Evolutionary conservation across 805 yeast genomes (phyloP).

Genomic region (Starmerella riodocensis): DNA sequence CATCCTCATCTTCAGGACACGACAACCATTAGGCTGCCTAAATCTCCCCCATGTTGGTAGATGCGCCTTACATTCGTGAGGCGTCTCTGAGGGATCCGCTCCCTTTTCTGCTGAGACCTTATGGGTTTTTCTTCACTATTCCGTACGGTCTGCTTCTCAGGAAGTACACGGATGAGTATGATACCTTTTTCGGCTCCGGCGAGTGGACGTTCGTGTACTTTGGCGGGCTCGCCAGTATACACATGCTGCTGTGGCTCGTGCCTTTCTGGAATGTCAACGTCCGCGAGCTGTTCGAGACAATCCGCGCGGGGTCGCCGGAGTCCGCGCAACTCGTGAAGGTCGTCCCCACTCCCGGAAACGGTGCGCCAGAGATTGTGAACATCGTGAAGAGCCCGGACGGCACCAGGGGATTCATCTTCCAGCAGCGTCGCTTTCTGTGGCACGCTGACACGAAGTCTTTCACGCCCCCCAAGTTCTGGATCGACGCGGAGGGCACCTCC

Average conservation of each 20-base stretch:
- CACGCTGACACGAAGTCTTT: slow-evolving; percentile 42
- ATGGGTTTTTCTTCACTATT: slow-evolving; percentile 67
- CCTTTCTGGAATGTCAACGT: slow-evolving; percentile 86
- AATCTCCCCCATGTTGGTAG: slow-evolving; percentile 45
- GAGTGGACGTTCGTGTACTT: slow-evolving; percentile 94
- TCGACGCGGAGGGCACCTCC: slow-evolving; percentile 46
- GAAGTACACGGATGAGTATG: slow-evolving; percentile 57
- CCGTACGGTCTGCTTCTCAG: slow-evolving; percentile 63
- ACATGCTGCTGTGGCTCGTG: slow-evolving; percentile 66
- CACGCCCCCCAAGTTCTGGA: slow-evolving; percentile 63
- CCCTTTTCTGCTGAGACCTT: slow-evolving; percentile 49
- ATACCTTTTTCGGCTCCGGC: slow-evolving; percentile 65
- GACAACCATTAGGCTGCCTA: too few species aligned
- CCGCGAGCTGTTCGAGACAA: slow-evolving; percentile 56
- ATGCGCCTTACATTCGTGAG: slow-evolving; percentile 55
- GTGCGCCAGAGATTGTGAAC: slow-evolving; percentile 65
- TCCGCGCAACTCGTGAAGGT: slow-evolving; percentile 65
- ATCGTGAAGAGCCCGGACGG: slow-evolving; percentile 44
- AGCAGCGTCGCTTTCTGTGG: slow-evolving; percentile 79
- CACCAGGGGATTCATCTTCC: slow-evolving; percentile 66
- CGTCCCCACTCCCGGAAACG: slow-evolving; percentile 72
- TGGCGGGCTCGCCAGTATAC: slow-evolving; percentile 58
- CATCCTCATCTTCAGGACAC: too few species aligned
- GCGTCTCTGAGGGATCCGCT: slow-evolving; percentile 67
- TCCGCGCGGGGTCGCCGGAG: slow-evolving; percentile 36